A percentile compares a stretch with the other conserved stretches of the same genome.
phyloP scores from a whole-genome alignment of 306 rosid genomes.

The Cicer chorassanicum region DNA sequence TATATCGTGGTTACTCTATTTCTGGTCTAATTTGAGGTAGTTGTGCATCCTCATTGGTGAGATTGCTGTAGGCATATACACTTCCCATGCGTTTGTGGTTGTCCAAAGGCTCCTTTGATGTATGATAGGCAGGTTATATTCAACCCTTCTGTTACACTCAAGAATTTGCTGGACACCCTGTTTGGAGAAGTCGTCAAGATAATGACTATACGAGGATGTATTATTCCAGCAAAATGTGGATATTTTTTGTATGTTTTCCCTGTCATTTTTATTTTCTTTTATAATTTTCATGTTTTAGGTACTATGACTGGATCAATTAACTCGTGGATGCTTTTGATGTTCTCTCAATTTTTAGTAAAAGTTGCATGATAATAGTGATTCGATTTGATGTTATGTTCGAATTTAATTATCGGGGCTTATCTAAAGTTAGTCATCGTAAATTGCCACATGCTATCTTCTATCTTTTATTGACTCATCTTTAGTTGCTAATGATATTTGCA shows the following conservation, averaged over 20 bases:
- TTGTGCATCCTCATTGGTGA: conserved; percentile 48
- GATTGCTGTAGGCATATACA: conserved; percentile 55
- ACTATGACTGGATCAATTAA: conserved; percentile 50
- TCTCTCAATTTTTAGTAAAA: conserved; percentile 41
- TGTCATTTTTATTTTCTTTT: conserved; percentile 30
- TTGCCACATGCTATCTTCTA: background rate
- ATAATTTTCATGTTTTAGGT: conserved; percentile 41
- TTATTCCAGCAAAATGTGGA: conserved; percentile 64
- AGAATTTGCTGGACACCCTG: conserved; percentile 59
- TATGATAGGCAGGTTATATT: conserved; percentile 61
- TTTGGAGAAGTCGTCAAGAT: conserved; percentile 57
- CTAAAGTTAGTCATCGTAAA: background rate
- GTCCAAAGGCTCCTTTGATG: conserved; percentile 59
- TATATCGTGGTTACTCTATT: conserved; percentile 42
- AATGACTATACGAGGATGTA: conserved; percentile 53
- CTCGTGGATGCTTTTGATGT: conserved; percentile 52
- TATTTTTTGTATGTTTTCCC: conserved; percentile 47
- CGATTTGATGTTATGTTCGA: conserved; percentile 19
- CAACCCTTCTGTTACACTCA: conserved; percentile 57
- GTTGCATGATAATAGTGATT: conserved; percentile 44
- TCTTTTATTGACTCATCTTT: background rate
- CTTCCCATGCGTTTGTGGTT: conserved; percentile 47
- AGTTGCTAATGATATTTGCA: background rate
- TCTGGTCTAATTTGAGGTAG: conserved; percentile 53
- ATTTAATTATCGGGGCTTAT: background rate